Percentiles rank a stretch among this genome's conserved stretches.
Conservation (phyloP, 2,329 filamentous ascomycete species). For the Truncatella angustata region DNA sequence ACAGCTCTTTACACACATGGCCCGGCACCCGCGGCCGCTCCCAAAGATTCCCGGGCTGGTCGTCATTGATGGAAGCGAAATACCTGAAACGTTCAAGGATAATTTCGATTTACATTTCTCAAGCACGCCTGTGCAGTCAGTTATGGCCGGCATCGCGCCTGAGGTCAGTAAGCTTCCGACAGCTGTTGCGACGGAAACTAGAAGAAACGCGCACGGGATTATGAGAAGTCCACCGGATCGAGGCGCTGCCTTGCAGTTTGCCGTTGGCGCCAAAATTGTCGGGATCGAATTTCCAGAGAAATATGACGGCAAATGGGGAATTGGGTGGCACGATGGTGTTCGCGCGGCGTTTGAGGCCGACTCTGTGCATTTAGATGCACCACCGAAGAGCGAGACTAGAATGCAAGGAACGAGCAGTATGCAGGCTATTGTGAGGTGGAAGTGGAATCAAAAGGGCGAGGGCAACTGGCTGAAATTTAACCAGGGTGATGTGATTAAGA, state of each 20-base stretch:
- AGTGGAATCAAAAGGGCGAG: conserved; percentile 46
- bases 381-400: conserved; percentile 43
- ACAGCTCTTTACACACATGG: conserved; percentile 51
- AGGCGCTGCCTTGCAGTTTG: conserved; percentile 44
- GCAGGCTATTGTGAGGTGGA: conserved; percentile 51
- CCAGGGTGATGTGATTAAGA: conserved; percentile 65
- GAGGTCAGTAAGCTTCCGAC: conserved; percentile 42
- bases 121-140: conserved; percentile 36
- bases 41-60: conserved; percentile 47
- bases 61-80: conserved; percentile 42
- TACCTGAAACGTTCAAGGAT: conserved; percentile 45
- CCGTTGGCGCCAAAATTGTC: conserved; percentile 46
- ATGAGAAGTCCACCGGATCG: conserved; percentile 44
- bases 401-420: conserved; percentile 46
- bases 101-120: conserved; percentile 54
- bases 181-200: conserved; percentile 44
- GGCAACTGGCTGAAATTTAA: conserved; percentile 59
- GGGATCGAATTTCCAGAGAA: conserved; percentile 50
- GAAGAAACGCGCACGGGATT: conserved; percentile 43
- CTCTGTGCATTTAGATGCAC: conserved; percentile 45
- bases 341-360: conserved; percentile 50
- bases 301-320: conserved; percentile 55
- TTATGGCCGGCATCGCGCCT: conserved; percentile 37
- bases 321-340: conserved; percentile 55
- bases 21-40: conserved; percentile 52